These are phyloP conservation scores for Kluyveromyces wickerhamii DNA, from an alignment of 805 yeast species.

Conservation along the genomic window DNA sequence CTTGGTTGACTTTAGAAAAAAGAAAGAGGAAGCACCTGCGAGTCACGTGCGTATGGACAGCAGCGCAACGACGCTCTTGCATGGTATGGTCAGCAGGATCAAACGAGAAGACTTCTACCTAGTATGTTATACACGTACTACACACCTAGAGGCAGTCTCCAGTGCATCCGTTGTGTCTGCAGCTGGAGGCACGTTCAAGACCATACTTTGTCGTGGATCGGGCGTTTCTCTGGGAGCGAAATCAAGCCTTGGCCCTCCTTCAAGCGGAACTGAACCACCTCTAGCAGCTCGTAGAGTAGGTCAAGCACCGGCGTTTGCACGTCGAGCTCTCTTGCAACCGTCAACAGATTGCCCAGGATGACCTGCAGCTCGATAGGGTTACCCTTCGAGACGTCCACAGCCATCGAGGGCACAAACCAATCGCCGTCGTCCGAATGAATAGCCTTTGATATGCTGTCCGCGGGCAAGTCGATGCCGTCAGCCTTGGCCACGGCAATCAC, in stretches of 20 bases:
- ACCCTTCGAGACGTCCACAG: slow-evolving; percentile 56
- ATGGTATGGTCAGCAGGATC: too few species aligned
- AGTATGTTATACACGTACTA: too few species aligned
- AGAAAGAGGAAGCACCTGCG: too few species aligned
- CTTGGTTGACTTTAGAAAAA: too few species aligned
- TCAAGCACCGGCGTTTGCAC: slow-evolving; percentile 56
- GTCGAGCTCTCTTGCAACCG: slow-evolving; percentile 38
- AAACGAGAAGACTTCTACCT: too few species aligned
- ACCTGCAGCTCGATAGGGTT: slow-evolving; percentile 67
- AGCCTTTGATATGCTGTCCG: slow-evolving; percentile 40
- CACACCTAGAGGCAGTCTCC: too few species aligned
- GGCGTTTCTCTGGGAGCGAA: slow-evolving; percentile 37
- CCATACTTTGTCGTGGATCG: slow-evolving; percentile 13
- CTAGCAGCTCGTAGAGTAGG: slow-evolving; percentile 49
- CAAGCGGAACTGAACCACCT: slow-evolving; percentile 52
- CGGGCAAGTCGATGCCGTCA: slow-evolving; percentile 52
- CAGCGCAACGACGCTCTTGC: too few species aligned
- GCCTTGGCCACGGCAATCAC: slow-evolving; percentile 57
- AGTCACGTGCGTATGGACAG: too few species aligned
- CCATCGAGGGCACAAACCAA: slow-evolving; percentile 65
- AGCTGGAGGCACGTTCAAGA: too few species aligned
- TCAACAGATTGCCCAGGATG: slow-evolving; percentile 58
- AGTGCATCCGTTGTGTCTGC: too few species aligned
- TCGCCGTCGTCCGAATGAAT: slow-evolving; percentile 51
- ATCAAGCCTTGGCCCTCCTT: slow-evolving; percentile 48